phyloP scores from a whole-genome alignment of 805 yeast genomes.

The Metschnikowia gelsemii region DNA sequence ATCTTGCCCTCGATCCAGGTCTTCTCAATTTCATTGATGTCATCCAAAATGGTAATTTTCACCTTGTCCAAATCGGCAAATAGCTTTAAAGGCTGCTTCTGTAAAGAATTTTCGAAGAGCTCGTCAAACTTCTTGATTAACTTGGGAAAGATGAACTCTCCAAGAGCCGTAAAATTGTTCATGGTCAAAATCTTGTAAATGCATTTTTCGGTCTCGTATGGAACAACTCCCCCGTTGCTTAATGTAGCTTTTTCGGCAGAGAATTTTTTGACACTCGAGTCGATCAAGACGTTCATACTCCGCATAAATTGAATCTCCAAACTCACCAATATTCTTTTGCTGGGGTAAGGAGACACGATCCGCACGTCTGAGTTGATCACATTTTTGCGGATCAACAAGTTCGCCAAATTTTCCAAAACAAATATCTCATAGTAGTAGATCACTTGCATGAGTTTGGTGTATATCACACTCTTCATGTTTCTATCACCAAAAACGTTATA shows the following conservation, averaged over 20 bases:
- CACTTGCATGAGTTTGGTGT: conserved; percentile 36
- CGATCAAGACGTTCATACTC: conserved; percentile 40
- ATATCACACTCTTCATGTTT: conserved; percentile 23
- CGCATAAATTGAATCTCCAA: conserved; percentile 47
- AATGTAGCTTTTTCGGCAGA: conserved; percentile 19
- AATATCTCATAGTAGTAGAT: conserved; percentile 38
- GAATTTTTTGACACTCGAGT: conserved; percentile 42
- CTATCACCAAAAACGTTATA: conserved; percentile 17
- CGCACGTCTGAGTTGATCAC: conserved; percentile 25
- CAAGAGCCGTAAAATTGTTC: conserved; percentile 42
- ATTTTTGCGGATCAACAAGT: conserved; percentile 25
- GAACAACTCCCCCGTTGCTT: conserved; percentile 14
- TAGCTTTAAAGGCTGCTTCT: conserved; percentile 37
- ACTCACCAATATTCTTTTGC: conserved; percentile 39
- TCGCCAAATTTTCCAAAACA: conserved; percentile 31
- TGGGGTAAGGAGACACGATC: conserved; percentile 38
- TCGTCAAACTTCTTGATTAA: conserved; percentile 35
- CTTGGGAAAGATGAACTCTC: conserved; percentile 31
- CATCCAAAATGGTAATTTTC: conserved; percentile 39
- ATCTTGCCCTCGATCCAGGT: conserved; percentile 31
- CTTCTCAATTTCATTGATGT: conserved; percentile 39
- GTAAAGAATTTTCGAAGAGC: conserved; percentile 36
- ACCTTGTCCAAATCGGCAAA: conserved; percentile 45
- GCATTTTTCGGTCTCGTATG: conserved; percentile 25
- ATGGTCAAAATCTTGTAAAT: conserved; percentile 41